Conservation (phyloP, 2,329 filamentous ascomycete species). For the Diaporthe australafricana region DNA sequence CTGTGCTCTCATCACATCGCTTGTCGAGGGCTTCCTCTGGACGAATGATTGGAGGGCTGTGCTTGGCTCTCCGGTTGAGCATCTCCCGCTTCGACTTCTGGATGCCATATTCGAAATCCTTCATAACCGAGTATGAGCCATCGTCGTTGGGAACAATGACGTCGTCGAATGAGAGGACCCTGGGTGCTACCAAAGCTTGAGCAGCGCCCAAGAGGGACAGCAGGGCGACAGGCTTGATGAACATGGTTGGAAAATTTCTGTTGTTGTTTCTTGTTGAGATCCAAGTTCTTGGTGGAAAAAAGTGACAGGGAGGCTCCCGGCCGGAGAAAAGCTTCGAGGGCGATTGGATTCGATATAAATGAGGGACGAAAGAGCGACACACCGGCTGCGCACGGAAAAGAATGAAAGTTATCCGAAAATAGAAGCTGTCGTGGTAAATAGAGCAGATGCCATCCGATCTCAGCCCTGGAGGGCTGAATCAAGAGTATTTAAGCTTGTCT, state of each 20-base stretch:
- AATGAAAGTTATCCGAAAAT: slow-evolving; percentile 15
- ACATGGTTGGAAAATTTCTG: slow-evolving; percentile 1
- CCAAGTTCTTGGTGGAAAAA: not conserved
- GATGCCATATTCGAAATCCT: slow-evolving; percentile 41
- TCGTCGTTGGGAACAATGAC: slow-evolving; percentile 43
- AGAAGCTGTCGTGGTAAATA: not conserved
- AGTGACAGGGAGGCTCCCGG: slow-evolving; percentile 21
- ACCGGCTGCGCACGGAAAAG: not conserved
- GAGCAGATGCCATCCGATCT: slow-evolving; percentile 1
- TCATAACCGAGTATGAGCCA: slow-evolving; percentile 43
- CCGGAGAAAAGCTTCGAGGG: slow-evolving; percentile 22
- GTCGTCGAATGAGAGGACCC: slow-evolving; percentile 39
- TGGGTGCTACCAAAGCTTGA: slow-evolving; percentile 26
- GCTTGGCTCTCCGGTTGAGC: slow-evolving; percentile 18
- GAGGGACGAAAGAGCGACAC: not conserved
- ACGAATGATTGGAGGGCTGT: not conserved
- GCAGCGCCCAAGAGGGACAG: slow-evolving; percentile 29
- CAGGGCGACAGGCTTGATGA: slow-evolving; percentile 6
- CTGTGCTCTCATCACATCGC: slow-evolving; percentile 40
- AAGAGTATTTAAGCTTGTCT: slow-evolving; percentile 16
- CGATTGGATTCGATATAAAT: not conserved
- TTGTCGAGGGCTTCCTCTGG: not conserved
- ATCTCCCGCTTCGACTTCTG: slow-evolving; percentile 36
- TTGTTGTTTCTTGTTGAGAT: not conserved
- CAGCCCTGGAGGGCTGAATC: slow-evolving; percentile 27